These are phyloP conservation scores for Mycosarcoma maydis DNA, from an alignment of 1,284 basidiomycete species.

Conservation along the genomic window DNA sequence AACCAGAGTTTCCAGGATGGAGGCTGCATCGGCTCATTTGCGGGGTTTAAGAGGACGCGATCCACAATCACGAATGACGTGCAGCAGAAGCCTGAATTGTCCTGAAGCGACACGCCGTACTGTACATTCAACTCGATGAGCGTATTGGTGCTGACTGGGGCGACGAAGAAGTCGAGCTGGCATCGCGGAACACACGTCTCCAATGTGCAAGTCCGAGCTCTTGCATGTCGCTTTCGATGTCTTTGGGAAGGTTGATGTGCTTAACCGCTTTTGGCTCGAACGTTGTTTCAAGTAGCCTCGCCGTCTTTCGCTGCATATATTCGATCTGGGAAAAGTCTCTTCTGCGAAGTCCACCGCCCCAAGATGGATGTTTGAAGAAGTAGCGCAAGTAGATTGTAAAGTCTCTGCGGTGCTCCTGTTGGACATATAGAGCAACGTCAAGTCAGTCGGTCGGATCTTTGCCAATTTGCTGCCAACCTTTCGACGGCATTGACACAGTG, in stretches of 20 bases:
- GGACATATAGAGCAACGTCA: too few species aligned
- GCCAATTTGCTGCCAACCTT: too few species aligned
- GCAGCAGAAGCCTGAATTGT: too few species aligned
- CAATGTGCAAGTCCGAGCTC: constrained; percentile 37
- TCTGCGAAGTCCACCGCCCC: constrained; percentile 57
- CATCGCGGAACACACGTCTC: constrained; percentile 25
- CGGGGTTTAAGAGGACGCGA: too few species aligned
- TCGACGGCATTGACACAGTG: too few species aligned
- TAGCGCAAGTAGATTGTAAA: constrained; percentile 65
- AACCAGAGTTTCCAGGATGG: too few species aligned
- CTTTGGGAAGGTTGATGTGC: constrained; percentile 51
- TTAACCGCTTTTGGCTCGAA: constrained; percentile 57
- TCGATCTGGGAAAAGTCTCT: constrained; percentile 64
- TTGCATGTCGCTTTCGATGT: constrained; percentile 44
- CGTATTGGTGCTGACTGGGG: constrained; percentile 12
- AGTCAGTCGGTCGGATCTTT: too few species aligned
- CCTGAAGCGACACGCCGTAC: too few species aligned
- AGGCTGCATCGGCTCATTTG: too few species aligned
- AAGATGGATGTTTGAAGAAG: constrained; percentile 61
- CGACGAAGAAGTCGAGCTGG: constrained; percentile 7
- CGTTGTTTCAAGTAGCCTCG: constrained; percentile 54
- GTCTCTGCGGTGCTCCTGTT: constrained; percentile 52
- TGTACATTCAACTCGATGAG: constrained; percentile 1
- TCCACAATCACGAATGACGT: too few species aligned
- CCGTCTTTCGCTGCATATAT: constrained; percentile 61